Base-by-base conservation (phyloP, 305 asterid species). In the Plantago lanceolata region DNA sequence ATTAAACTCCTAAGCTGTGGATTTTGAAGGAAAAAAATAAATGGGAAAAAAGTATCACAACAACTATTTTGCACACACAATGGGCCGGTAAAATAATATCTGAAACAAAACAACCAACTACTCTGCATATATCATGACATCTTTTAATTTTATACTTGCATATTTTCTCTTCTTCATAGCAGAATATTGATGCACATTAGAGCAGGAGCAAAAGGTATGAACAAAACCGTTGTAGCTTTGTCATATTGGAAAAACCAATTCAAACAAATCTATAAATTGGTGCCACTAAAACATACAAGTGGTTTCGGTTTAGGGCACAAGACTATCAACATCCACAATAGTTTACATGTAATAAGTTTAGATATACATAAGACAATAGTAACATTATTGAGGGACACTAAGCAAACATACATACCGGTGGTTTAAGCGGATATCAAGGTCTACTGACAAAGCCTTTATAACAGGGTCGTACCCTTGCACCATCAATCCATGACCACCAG, bases 401-500 rank as follows among this genome's bases (percentile, higher is more conserved):
- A 50, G 17, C 51, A 47, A 59, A 62, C 26, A 64, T 48, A 40
- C 81, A 74, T 83, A 93, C 99, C 97, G 77, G 77, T 87, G 95
- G 79, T 77, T 87, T 69, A 93, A 76, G 70, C 94, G 95, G 66
- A 93, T 87, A 68, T 89, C 94, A 49, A 87, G 74, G 68, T 85
- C 94, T 73, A 77, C 78, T 3, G 98, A 78, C 78, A 93, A 68
- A 50, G 87, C 81, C 79, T 85, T 81, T 63, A 93, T 78, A 54
- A 93, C 83, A 4, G 99, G 99, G 70, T 78, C 77, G 67, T 93
- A 93, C 69, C 97, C 99, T 79, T 89, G 95, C 69, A 93, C 95
- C 99, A 93, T 89, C 60, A 93, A 96, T 68, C 99, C 99, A 75
- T 93, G 99, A 70, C 99, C 97, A 68, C 99, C 97, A 40, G 99